phyloP scores from a whole-genome alignment of 306 rosid species.

The Biancaea sappan region DNA sequence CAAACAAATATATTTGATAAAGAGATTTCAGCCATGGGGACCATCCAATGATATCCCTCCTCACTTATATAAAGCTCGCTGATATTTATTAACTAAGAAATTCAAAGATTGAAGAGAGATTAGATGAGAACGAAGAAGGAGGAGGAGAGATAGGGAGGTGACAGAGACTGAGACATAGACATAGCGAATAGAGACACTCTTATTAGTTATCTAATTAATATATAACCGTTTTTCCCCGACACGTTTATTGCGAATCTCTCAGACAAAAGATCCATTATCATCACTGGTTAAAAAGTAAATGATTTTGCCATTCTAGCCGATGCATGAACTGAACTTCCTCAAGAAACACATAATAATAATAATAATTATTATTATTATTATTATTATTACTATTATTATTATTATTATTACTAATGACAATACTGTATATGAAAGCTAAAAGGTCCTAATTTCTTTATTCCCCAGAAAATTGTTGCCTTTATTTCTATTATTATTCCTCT shows the following conservation, averaged over 20 bases:
- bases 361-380: too few relatives aligned
- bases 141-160: neutral
- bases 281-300: conserved; percentile 12
- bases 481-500: conserved; percentile 24
- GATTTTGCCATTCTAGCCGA: neutral
- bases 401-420: too few relatives aligned
- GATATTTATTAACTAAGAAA: neutral
- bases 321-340: conserved; percentile 27
- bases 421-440: neutral
- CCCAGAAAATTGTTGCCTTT: conserved; percentile 30
- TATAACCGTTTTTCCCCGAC: conserved; percentile 24
- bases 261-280: conserved; percentile 19
- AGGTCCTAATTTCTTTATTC: conserved; percentile 21
- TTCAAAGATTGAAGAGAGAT: neutral
- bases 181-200: conserved; percentile 20
- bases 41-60: neutral
- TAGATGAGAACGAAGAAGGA: neutral
- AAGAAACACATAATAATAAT: neutral
- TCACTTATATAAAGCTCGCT: neutral
- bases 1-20: neutral
- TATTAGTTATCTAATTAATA: conserved; percentile 28
- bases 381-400: too few relatives aligned
- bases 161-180: neutral
- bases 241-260: conserved; percentile 17
- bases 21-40: neutral